Evolutionary conservation across 225 moss, liverwort and hornwort species (phyloP).

Genomic region (Bryoerythrophyllum caledonicum): DNA sequence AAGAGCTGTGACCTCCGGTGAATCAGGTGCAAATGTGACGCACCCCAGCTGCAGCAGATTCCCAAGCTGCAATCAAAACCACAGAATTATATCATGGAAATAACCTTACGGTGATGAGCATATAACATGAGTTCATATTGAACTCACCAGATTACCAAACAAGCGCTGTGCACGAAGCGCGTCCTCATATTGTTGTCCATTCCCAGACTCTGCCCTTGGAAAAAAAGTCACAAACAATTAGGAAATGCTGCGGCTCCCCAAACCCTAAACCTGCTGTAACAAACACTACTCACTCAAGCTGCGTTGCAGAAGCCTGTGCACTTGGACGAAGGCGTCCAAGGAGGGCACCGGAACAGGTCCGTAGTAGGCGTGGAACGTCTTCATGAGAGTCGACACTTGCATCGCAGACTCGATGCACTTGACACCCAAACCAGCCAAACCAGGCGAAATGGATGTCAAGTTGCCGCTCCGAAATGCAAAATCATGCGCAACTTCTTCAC

Average conservation of each 20-base stretch:
- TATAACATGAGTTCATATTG: neutral
- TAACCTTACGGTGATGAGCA: neutral
- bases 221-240: neutral
- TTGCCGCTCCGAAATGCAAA: constrained; percentile 21
- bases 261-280: neutral
- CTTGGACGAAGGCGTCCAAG: constrained; percentile 77
- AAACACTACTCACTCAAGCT: constrained; percentile 55
- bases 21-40: constrained; percentile 77
- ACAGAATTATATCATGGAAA: neutral
- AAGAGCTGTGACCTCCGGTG: constrained; percentile 62
- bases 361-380: constrained; percentile 54
- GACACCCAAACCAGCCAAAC: constrained; percentile 47
- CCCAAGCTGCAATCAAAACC: constrained; percentile 62
- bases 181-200: constrained; percentile 44
- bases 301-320: constrained; percentile 63
- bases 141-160: constrained; percentile 54
- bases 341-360: constrained; percentile 81
- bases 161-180: constrained; percentile 43
- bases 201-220: constrained; percentile 39
- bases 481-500: constrained; percentile 11
- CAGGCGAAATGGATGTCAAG: constrained; percentile 25
- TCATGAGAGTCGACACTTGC: constrained; percentile 52
- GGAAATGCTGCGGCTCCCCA: too few species aligned
- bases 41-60: constrained; percentile 79
- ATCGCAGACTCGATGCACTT: constrained; percentile 75